Conservation (phyloP, 1,284 basidiomycete species). For the Marasmius fiardii region DNA sequence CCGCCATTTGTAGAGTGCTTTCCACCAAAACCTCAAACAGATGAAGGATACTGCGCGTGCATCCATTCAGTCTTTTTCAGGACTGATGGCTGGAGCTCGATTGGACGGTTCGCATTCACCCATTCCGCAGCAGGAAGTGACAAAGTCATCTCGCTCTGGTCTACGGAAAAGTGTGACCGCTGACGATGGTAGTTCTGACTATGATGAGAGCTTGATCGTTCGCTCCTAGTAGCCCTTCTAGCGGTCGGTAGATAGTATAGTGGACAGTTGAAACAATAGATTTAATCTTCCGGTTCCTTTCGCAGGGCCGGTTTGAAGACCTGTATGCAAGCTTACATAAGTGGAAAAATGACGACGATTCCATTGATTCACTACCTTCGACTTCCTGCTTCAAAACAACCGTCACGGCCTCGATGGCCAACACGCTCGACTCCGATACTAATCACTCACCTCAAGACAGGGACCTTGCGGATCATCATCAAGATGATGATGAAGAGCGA, state of each 20-base stretch:
- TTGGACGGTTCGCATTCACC: slow-evolving; percentile 56
- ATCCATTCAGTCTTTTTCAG: slow-evolving; percentile 55
- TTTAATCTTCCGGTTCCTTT: no score
- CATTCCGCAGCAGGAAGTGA: slow-evolving; percentile 40
- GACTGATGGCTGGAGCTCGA: slow-evolving; percentile 38
- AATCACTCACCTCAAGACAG: neutral
- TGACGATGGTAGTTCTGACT: slow-evolving; percentile 44
- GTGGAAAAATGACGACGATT: no score
- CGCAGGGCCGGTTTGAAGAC: no score
- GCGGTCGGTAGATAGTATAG: neutral
- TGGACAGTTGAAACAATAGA: no score
- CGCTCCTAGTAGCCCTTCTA: neutral
- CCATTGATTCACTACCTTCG: no score
- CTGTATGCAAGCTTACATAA: no score
- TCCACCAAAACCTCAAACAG: slow-evolving; percentile 74
- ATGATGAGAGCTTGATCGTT: slow-evolving; percentile 38
- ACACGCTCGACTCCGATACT: no score
- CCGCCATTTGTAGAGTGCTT: slow-evolving; percentile 50
- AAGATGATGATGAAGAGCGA: slow-evolving; percentile 9
- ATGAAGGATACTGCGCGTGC: slow-evolving; percentile 71
- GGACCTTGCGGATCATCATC: neutral
- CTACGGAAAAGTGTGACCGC: slow-evolving; percentile 16
- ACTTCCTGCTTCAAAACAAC: no score
- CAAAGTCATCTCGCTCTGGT: slow-evolving; percentile 34
- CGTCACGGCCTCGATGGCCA: no score